Conservation (phyloP, 1,139 yeast species). For the Arxiozyma heterogenica region DNA sequence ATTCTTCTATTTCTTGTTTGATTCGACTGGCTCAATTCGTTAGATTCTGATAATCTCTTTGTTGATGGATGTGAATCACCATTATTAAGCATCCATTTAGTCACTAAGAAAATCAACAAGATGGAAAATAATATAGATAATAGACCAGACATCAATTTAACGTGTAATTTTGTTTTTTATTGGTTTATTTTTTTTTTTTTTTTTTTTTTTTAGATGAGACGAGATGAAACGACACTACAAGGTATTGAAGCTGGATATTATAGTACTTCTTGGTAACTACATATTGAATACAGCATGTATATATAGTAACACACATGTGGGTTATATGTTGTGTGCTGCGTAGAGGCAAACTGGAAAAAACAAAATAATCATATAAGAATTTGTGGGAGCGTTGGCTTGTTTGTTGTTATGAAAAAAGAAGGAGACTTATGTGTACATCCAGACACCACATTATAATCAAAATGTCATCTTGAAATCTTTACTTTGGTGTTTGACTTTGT, state of each 20-base stretch:
- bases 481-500: constrained; percentile 28
- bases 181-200: too few relatives aligned
- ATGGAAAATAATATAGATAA: constrained; percentile 11
- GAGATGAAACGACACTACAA: background rate
- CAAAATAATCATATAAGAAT: too few relatives aligned
- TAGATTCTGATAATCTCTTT: background rate
- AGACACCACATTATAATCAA: background rate
- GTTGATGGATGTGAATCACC: constrained; percentile 17
- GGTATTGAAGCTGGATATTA: background rate
- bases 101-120: constrained; percentile 18
- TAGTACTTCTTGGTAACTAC: background rate
- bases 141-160: constrained; percentile 2
- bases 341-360: background rate
- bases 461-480: constrained; percentile 28
- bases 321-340: too few relatives aligned
- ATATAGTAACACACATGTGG: background rate
- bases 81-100: constrained; percentile 22
- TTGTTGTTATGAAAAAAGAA: too few relatives aligned
- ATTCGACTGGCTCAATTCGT: constrained; percentile 5
- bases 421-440: background rate
- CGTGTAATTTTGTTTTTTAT: too few relatives aligned
- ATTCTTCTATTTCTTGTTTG: background rate
- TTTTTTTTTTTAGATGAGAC: constrained; percentile 4
- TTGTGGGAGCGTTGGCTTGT: too few relatives aligned
- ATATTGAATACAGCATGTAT: background rate